Evolutionary conservation across 805 yeast species (phyloP).

Genomic region (Babjeviella inositovora): DNA sequence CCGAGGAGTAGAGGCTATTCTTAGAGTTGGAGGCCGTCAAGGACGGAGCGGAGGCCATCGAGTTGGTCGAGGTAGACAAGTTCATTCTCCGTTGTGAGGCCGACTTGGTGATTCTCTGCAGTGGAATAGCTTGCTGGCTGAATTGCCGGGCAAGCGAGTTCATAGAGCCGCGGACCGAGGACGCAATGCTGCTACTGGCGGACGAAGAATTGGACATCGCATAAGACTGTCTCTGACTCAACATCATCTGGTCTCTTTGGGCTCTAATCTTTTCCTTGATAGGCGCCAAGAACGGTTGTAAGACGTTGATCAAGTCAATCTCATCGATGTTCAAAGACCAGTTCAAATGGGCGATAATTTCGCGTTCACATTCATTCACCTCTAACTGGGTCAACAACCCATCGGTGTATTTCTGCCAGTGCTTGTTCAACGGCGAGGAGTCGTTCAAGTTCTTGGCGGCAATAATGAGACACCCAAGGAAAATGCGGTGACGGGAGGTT

Average conservation of each 20-base stretch:
- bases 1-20: too few relatives aligned
- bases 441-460: constrained; percentile 92
- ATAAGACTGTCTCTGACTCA: background rate
- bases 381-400: constrained; percentile 67
- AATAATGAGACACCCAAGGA: constrained; percentile 73
- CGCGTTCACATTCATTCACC: constrained; percentile 85
- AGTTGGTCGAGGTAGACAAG: too few relatives aligned
- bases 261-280: constrained; percentile 43
- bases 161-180: too few relatives aligned
- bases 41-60: background rate
- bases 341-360: constrained; percentile 62
- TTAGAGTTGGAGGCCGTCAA: background rate
- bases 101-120: too few relatives aligned
- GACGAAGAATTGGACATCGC: background rate
- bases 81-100: too few relatives aligned
- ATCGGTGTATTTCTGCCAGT: constrained; percentile 88
- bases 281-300: constrained; percentile 63
- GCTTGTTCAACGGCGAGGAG: constrained; percentile 88
- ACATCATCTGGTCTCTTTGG: background rate
- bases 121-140: too few relatives aligned
- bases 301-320: constrained; percentile 50
- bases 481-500: constrained; percentile 86
- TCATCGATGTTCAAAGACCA: constrained; percentile 71
- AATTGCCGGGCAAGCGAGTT: too few relatives aligned
- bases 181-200: too few relatives aligned